Percentiles rank a stretch among this genome's conserved stretches.
Conservation (phyloP, 768 basidiomycete genomes). For the Megacollybia marginata region DNA sequence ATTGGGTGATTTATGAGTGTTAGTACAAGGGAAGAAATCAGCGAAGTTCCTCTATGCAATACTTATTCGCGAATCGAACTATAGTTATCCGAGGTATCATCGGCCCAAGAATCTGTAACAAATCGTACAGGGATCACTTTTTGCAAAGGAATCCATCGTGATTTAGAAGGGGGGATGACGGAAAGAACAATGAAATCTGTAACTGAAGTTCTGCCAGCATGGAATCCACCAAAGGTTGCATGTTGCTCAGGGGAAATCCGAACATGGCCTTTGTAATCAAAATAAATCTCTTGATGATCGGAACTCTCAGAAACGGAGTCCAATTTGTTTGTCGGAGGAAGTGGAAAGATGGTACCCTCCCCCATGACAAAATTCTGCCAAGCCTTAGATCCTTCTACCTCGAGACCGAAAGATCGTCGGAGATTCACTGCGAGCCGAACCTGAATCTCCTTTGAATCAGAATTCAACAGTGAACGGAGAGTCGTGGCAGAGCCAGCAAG, state of each 20-base stretch:
- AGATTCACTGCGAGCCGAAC: neutral
- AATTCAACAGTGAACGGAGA: neutral
- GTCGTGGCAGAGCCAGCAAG: neutral
- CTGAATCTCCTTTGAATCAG: neutral
- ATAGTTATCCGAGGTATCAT: no score
- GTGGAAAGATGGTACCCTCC: neutral
- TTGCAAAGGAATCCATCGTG: no score
- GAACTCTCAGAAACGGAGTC: neutral
- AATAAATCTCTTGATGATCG: no score
- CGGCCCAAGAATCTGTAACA: no score
- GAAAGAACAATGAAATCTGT: no score
- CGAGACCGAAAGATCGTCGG: neutral
- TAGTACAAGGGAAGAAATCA: no score
- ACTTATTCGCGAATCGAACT: no score
- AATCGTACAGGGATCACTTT: no score
- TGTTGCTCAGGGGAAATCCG: neutral
- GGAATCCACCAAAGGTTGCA: neutral
- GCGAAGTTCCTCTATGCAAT: no score
- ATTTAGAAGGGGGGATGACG: no score
- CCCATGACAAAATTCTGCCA: neutral
- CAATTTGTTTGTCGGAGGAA: neutral
- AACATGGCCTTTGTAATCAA: neutral
- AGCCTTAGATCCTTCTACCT: neutral
- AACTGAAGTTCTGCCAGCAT: neutral
- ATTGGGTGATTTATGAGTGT: no score